Evolutionary conservation across 257 asterid genomes (phyloP), one percentile per base, ranked within the genome.

Genomic region (Solanum corneliomulleri): DNA sequence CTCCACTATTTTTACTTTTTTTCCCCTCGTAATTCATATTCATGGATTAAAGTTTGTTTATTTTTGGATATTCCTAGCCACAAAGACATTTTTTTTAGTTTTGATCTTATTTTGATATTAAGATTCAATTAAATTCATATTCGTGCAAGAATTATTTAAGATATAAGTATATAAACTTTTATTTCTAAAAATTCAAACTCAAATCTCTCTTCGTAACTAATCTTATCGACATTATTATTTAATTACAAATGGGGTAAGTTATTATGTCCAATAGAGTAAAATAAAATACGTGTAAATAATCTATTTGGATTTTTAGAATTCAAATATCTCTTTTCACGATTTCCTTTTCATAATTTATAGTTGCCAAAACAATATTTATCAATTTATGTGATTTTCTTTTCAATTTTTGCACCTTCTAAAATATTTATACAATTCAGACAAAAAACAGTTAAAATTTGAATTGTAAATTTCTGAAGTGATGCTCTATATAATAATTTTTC

Each of bases 131-230:
- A 23, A 60, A 23, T 23, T 60, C 2, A 23, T 9, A 23, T 23
- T 21, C 4, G 5, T 4, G 5, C 12, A 10, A 4, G 1, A 60
- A 2, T 60, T 4, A n/a, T 9, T 60, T 60, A 0, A 2, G 0
- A 1, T 10, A 4, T 1, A 1, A 9, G 10, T n/a, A 60, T 5
- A 47, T 13, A 13, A 14, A 2, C 1, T 10, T 42, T 3, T 47
- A 47, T 47, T 47, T 47, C 0, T 2, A 60, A 21, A 60, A 60
- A 60, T 9, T 60, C 6, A 23, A 18, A 60, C 7, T 60, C 69
- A 2, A 60, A 23, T 3, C 1, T 9, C 11, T 21, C 2, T 1
- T 7, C 5, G 11, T 60, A 9, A 60, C 0, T 3, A 60, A 21
- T 21, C 1, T 58, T 8, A 27, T 2, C 4, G 29, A 60, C 27